Evolutionary conservation across 2,329 filamentous ascomycete species (phyloP).

Genomic region (Botrytis galanthina): DNA sequence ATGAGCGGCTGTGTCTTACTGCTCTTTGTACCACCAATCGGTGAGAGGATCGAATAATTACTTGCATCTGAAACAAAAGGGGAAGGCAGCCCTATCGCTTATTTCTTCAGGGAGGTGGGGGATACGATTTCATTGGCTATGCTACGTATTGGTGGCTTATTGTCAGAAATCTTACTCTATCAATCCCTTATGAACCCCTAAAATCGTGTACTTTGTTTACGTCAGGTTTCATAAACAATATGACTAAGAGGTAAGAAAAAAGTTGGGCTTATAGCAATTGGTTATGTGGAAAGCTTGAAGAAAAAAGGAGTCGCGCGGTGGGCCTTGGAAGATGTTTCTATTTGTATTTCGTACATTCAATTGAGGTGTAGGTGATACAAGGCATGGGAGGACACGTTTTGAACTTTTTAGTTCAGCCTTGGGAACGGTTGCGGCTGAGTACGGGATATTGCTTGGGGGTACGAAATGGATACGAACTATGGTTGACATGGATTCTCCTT

Average conservation of each 20-base stretch:
- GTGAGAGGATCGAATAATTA: not conserved
- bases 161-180: not conserved
- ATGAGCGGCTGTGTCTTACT: not conserved
- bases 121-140: not conserved
- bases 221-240: not conserved
- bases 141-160: not conserved
- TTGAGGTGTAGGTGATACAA: not conserved
- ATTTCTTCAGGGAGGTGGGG: not conserved
- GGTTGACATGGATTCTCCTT: not conserved
- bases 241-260: not conserved
- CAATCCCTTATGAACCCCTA: not conserved
- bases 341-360: not conserved
- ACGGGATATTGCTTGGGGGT: not conserved
- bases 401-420: not conserved
- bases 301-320: not conserved
- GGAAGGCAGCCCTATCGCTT: conserved; percentile 13
- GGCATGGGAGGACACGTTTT: not conserved
- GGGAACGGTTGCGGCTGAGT: not conserved
- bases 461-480: not conserved
- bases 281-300: not conserved
- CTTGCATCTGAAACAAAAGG: conserved; percentile 2
- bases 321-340: not conserved
- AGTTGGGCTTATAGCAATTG: not conserved
- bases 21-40: not conserved
- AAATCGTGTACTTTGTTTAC: not conserved